Evolutionary conservation across 192 early-diverging fungal species (phyloP).

Genomic region (Coemansia umbellata): DNA sequence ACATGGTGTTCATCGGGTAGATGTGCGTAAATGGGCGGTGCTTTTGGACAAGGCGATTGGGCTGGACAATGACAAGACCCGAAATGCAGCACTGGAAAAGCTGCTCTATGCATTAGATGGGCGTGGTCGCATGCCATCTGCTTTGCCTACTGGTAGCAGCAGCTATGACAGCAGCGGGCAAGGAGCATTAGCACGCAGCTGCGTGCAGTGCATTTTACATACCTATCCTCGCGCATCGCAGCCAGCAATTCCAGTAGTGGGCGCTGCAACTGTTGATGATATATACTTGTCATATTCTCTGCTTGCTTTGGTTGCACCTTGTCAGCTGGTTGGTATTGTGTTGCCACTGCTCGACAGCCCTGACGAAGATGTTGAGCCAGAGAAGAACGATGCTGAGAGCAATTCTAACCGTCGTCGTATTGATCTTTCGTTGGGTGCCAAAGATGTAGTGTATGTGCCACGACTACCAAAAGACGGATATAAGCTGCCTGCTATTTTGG

Average conservation of each 20-base stretch:
- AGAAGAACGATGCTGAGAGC: not conserved
- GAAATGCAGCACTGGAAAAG: slow-evolving; percentile 23
- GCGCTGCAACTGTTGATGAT: slow-evolving; percentile 58
- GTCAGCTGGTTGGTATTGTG: slow-evolving; percentile 54
- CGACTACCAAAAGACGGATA: slow-evolving; percentile 30
- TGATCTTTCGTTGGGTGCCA: slow-evolving; percentile 16
- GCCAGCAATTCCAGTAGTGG: slow-evolving; percentile 50
- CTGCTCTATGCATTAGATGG: slow-evolving; percentile 24
- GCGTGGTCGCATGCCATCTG: not conserved
- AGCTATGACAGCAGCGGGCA: not conserved
- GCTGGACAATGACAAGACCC: slow-evolving; percentile 10
- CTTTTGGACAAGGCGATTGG: slow-evolving; percentile 34
- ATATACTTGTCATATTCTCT: slow-evolving; percentile 70
- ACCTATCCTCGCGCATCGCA: slow-evolving; percentile 23
- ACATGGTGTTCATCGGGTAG: slow-evolving; percentile 64
- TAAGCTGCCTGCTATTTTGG: slow-evolving; percentile 7
- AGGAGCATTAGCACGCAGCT: slow-evolving; percentile 14
- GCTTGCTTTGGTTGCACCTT: slow-evolving; percentile 54
- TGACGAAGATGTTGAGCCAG: not conserved
- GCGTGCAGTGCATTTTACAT: slow-evolving; percentile 43
- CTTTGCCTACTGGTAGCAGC: not conserved
- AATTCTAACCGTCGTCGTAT: slow-evolving; percentile 15
- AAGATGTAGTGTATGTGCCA: slow-evolving; percentile 47
- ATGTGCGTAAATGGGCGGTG: slow-evolving; percentile 54
- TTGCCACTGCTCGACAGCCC: slow-evolving; percentile 27